phyloP scores from a whole-genome alignment of 768 basidiomycete genomes.

The Trametes sanguinea region DNA sequence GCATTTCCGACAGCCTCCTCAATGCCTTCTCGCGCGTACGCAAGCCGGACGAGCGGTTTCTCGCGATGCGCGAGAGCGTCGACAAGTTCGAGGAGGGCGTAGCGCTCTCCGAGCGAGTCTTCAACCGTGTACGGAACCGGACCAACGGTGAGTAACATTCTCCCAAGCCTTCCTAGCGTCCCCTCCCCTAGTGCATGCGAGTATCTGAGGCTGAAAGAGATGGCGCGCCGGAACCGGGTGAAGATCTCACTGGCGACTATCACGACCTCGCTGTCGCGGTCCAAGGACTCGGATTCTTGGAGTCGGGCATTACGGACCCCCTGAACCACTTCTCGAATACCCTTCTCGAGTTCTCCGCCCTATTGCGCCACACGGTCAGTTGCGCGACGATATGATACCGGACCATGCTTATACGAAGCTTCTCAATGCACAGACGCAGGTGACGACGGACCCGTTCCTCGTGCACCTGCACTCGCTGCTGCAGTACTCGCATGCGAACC shows the following conservation, averaged over 20 bases:
- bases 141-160: constrained; percentile 74
- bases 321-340: constrained; percentile 97
- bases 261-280: constrained; percentile 96
- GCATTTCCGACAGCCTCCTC: constrained; percentile 91
- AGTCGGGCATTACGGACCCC: constrained; percentile 97
- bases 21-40: constrained; percentile 95
- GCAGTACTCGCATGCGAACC: constrained; percentile 92
- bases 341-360: constrained; percentile 89
- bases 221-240: constrained; percentile 73
- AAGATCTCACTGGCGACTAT: constrained; percentile 97
- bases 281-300: constrained; percentile 96
- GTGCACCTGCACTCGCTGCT: constrained; percentile 87
- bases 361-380: constrained; percentile 80
- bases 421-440: constrained; percentile 62
- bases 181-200: constrained; percentile 34
- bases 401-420: background rate
- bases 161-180: constrained; percentile 16
- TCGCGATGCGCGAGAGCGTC: constrained; percentile 86
- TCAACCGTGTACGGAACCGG: constrained; percentile 73
- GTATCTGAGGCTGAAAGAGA: constrained; percentile 86
- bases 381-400: background rate
- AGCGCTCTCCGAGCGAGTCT: constrained; percentile 75
- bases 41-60: constrained; percentile 95
- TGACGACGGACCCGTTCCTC: constrained; percentile 90
- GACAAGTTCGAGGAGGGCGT: constrained; percentile 99